Evolutionary conservation across 2,329 filamentous ascomycete species (phyloP).

Genomic region (Beauveria rudraprayagi): DNA sequence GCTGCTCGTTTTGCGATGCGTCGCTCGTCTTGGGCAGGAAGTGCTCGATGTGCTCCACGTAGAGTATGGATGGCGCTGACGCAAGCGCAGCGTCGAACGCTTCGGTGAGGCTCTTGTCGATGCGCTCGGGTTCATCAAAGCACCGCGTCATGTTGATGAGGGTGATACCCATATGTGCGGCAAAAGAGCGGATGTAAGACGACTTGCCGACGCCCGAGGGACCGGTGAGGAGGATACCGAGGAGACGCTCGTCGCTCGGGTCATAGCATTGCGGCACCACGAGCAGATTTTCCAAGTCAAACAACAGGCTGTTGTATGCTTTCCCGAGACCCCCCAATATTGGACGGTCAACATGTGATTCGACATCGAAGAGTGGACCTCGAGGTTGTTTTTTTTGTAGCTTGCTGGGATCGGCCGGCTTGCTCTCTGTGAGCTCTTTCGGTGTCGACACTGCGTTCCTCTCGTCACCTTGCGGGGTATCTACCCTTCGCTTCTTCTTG

Average conservation of each 20-base stretch:
- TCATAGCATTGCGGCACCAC: constrained; percentile 17
- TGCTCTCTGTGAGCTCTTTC: constrained; percentile 1
- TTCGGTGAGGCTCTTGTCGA: constrained; percentile 31
- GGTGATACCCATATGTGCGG: constrained; percentile 62
- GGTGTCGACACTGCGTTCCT: background rate
- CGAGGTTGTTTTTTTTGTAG: constrained; percentile 24
- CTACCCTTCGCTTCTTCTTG: constrained; percentile 27
- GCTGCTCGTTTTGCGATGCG: constrained; percentile 77
- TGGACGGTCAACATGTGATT: constrained; percentile 17
- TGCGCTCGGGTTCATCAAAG: constrained; percentile 30
- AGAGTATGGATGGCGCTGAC: constrained; percentile 80
- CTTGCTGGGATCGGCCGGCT: background rate
- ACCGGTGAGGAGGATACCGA: constrained; percentile 66
- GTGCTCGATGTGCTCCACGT: constrained; percentile 81
- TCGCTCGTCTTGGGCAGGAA: constrained; percentile 75
- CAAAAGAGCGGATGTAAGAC: constrained; percentile 65
- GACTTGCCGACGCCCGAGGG: constrained; percentile 77
- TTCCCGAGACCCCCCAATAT: constrained; percentile 25
- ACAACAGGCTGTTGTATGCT: constrained; percentile 17
- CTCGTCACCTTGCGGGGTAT: constrained; percentile 18
- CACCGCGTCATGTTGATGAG: constrained; percentile 50
- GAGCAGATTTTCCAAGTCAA: constrained; percentile 14
- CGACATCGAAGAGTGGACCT: constrained; percentile 23
- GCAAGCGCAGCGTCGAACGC: constrained; percentile 69
- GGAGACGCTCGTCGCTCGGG: constrained; percentile 7